Conservation (phyloP, 129 eudicot genomes). For the Ambrosia trifida region DNA sequence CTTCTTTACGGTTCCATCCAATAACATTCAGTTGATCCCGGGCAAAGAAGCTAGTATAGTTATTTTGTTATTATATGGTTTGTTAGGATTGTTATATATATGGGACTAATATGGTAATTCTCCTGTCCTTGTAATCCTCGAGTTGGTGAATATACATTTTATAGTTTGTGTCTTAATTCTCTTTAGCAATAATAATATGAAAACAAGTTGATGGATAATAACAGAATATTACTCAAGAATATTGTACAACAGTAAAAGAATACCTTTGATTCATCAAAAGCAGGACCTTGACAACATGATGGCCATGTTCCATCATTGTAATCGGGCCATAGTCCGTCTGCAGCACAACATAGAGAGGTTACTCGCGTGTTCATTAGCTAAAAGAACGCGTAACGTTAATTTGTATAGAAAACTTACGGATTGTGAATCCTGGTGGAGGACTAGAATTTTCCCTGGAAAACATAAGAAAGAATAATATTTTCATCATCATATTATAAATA, state of each 20-base stretch:
- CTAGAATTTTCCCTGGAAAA: constrained; percentile 48
- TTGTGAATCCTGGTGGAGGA: constrained; percentile 58
- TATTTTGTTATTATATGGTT: no score
- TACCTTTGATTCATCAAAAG: constrained; percentile 67
- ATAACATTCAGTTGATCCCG: no score
- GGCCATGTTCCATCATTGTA: constrained; percentile 98
- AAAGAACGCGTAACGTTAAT: not conserved
- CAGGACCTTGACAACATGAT: constrained; percentile 62
- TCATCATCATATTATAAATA: constrained; percentile 8
- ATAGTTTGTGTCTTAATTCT: no score
- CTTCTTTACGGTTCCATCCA: no score
- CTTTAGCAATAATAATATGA: not conserved
- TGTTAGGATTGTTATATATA: no score
- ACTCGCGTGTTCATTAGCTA: not conserved
- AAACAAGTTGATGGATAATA: not conserved
- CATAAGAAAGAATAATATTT: constrained; percentile 31
- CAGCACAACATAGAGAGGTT: constrained; percentile 15
- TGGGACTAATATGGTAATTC: no score
- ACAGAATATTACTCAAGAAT: not conserved
- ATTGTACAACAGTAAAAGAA: not conserved
- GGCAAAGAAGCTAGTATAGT: no score
- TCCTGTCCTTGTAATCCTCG: no score
- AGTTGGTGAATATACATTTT: no score
- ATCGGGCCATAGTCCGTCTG: constrained; percentile 96
- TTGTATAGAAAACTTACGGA: constrained; percentile 57